Conservation (phyloP, 1,139 yeast genomes). For the Candida freyschussii region DNA sequence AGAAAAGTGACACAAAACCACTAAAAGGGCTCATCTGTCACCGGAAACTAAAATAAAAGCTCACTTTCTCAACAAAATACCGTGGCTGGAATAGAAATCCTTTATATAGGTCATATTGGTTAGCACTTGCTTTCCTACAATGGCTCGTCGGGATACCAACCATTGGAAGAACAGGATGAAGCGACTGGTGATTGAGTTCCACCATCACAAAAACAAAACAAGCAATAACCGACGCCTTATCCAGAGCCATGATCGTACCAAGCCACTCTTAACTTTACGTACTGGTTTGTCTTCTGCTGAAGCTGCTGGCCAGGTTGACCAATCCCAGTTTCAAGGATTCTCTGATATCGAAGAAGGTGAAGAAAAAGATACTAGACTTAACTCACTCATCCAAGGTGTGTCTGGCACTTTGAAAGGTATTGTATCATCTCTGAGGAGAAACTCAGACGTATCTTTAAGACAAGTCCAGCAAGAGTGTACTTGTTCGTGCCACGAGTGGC, state of each 20-base stretch:
- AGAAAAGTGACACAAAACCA: slow-evolving; percentile 6
- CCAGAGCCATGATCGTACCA: slow-evolving; percentile 35
- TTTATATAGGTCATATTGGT: too few species aligned
- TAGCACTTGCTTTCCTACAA: too few species aligned
- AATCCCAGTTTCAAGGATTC: slow-evolving; percentile 9
- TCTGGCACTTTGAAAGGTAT: too few species aligned
- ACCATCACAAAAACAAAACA: slow-evolving; percentile 40
- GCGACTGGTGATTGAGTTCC: slow-evolving; percentile 35
- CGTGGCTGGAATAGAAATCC: too few species aligned
- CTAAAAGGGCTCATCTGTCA: too few species aligned
- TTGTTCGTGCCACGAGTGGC: slow-evolving; percentile 2
- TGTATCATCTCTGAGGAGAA: too few species aligned
- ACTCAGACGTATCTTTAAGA: slow-evolving; percentile 4
- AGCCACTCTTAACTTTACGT: slow-evolving; percentile 39
- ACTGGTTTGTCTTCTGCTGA: slow-evolving; percentile 2
- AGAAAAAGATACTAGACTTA: slow-evolving; percentile 2
- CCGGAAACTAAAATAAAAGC: neutral
- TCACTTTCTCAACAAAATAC: too few species aligned
- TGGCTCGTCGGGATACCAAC: too few species aligned
- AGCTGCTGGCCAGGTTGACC: slow-evolving; percentile 6
- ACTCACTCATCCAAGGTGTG: too few species aligned
- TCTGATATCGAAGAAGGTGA: slow-evolving; percentile 6
- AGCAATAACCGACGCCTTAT: slow-evolving; percentile 37
- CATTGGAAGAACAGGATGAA: slow-evolving; percentile 22
- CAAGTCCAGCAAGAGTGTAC: neutral